These are phyloP conservation scores for Termitomyces sp. DNA, from an alignment of 768 basidiomycete species.

Conservation along the genomic window DNA sequence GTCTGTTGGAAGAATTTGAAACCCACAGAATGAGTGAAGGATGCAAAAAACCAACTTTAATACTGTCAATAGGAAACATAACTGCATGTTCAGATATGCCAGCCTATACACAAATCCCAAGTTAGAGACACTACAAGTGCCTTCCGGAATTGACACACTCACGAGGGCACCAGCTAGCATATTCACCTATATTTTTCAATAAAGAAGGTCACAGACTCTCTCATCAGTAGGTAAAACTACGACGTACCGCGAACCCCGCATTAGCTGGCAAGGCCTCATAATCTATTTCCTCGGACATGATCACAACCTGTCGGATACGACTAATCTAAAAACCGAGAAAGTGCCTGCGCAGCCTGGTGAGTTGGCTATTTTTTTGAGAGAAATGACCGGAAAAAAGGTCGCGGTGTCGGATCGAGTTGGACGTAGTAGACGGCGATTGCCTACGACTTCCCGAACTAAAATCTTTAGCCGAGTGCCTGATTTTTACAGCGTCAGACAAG, in stretches of 20 bases:
- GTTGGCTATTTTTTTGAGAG: conserved; percentile 1
- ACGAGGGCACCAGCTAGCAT: conserved; percentile 97
- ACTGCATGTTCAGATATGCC: conserved; percentile 99
- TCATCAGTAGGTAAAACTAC: conserved; percentile 4
- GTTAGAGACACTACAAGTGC: neutral
- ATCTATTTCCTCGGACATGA: conserved; percentile 41
- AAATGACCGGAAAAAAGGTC: neutral
- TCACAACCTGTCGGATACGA: neutral
- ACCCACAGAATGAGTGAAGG: neutral
- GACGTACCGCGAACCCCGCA: conserved; percentile 69
- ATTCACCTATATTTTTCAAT: conserved; percentile 56
- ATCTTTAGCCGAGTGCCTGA: conserved; percentile 1
- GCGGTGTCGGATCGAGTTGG: neutral
- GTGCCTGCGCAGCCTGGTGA: conserved; percentile 3
- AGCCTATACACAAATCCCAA: conserved; percentile 48
- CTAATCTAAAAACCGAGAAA: neutral
- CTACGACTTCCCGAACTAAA: neutral
- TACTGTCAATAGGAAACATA: conserved; percentile 98
- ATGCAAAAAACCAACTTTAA: conserved; percentile 64
- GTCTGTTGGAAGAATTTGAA: conserved; percentile 51
- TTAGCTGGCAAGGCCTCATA: conserved; percentile 59
- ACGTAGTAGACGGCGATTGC: neutral
- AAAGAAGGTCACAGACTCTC: conserved; percentile 4
- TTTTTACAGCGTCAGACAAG: neutral
- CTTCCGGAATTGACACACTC: conserved; percentile 27